Base-by-base conservation (phyloP, 805 yeast genomes). In the Candida ponderosae region DNA sequence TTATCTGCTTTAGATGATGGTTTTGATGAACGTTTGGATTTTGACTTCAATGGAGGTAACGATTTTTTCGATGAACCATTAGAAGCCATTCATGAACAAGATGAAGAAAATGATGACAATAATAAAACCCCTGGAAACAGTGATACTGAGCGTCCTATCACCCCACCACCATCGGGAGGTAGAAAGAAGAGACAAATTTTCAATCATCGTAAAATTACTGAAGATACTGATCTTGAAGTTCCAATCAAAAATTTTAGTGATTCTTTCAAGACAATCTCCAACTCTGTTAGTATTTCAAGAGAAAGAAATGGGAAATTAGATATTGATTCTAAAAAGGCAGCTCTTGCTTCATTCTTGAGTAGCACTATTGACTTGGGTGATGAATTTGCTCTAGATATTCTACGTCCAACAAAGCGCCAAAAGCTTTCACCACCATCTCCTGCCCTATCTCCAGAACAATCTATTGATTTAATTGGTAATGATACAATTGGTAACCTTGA, bases 401-500 rank as follows among this genome's bases (percentile, higher is more conserved):
- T 44, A 11, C 19, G 18, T n/a, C 24, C 37, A 24, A 11, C 14
- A 4, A 53, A 53, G 32, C 51, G 54, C 36, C 49, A 45, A 35
- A 51, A 40, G 30, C 31, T 39, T 7, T 34, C 18, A 13, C 32
- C 36, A 11, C 28, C 43, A 18, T 44, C 51, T 17, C 45, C 45
- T 18, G 11, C 31, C 16, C 28, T 43, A 18, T 44, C 51, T 17
- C 45, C 45, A 19, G 11, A 29, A 18, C 14, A 14, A 24, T 24
- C 28, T 13, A 24, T 24, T 17, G 46, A 36, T 5, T 8, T 19
- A 6, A 29, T 43, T 13, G 28, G 28, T 13, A 24, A 24, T 24
- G 28, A 24, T 11, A 24, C 53, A 50, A 29, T 52, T 63, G 31
- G 65, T n/a, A n/a, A 59, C 32, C 48, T 62, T 33, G 69, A 54